Conservation (phyloP, 2,329 filamentous ascomycete species). For the Cladosporium sphaerospermum region DNA sequence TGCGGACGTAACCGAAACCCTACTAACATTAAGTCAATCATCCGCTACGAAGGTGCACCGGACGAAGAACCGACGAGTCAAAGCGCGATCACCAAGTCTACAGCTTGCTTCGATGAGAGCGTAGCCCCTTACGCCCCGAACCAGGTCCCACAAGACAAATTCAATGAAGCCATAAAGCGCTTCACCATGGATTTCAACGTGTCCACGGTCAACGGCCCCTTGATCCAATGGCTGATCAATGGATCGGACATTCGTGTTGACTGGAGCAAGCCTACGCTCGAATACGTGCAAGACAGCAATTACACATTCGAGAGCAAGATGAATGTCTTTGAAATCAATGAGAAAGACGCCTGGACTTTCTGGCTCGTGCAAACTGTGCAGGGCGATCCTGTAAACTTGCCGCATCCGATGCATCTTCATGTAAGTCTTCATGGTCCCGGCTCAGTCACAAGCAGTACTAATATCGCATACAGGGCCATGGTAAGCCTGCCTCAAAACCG, state of each 20-base stretch:
- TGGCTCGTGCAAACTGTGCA: conserved; percentile 37
- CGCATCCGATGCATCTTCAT: conserved; percentile 22
- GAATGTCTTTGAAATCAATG: conserved; percentile 30
- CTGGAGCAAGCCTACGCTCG: conserved; percentile 32
- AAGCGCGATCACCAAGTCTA: conserved; percentile 35
- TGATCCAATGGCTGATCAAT: conserved; percentile 38
- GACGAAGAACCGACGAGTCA: conserved; percentile 28
- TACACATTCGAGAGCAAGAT: conserved; percentile 31
- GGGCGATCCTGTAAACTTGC: conserved; percentile 23
- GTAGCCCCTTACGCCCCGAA: conserved; percentile 25
- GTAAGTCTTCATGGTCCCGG: conserved; percentile 16
- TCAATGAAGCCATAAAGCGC: conserved; percentile 25
- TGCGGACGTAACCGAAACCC: conserved; percentile 22
- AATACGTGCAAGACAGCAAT: conserved; percentile 21
- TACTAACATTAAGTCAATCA: conserved; percentile 27
- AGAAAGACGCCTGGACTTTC: conserved; percentile 35
- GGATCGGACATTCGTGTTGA: conserved; percentile 33
- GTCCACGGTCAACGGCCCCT: conserved; percentile 26
- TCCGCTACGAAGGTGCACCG: conserved; percentile 30
- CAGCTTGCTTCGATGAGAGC: conserved; percentile 30
- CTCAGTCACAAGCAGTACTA: neutral
- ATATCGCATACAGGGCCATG: conserved; percentile 24
- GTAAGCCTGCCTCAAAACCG: conserved; percentile 12
- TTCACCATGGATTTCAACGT: conserved; percentile 22
- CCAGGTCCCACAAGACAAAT: conserved; percentile 29